phyloP scores from a whole-genome alignment of 202 grass and related monocot genomes.

The Hordeum pubiflorum region DNA sequence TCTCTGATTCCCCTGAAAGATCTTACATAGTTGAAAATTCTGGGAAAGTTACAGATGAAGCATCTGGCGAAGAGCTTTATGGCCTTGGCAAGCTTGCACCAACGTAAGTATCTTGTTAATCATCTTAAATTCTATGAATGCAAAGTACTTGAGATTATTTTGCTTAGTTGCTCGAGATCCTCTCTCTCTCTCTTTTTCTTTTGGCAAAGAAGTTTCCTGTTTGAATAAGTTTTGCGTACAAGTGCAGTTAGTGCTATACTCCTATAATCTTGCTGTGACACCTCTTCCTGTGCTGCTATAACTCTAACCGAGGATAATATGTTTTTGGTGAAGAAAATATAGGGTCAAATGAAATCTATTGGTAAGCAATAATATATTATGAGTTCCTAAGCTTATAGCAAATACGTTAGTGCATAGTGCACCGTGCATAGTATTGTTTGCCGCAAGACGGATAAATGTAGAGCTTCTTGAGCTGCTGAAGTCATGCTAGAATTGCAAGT shows the following conservation, averaged over 20 bases:
- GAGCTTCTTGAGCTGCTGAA: not conserved
- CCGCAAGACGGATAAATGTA: not conserved
- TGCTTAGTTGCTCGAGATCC: not conserved
- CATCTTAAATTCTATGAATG: slow-evolving; percentile 5
- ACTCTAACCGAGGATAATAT: slow-evolving; percentile 3
- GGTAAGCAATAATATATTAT: not conserved
- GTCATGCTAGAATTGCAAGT: not conserved
- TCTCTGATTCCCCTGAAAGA: slow-evolving; percentile 45
- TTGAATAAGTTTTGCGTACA: not conserved
- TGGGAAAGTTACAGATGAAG: slow-evolving; percentile 81
- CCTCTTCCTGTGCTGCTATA: not conserved
- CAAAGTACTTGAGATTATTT: not conserved
- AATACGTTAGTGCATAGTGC: not conserved
- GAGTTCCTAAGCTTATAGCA: not conserved
- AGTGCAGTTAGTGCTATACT: not conserved
- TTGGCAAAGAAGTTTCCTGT: not conserved
- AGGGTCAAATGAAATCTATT: not conserved
- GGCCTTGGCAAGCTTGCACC: slow-evolving; percentile 93
- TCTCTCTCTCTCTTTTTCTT: not conserved
- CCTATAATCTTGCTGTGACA: not conserved
- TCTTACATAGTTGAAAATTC: slow-evolving; percentile 78
- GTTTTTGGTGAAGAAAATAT: not conserved
- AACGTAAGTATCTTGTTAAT: slow-evolving; percentile 51
- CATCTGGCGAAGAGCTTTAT: slow-evolving; percentile 71
- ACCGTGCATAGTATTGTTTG: not conserved